Conservation (phyloP, 2,329 filamentous ascomycete genomes). For the Dothistroma pini region DNA sequence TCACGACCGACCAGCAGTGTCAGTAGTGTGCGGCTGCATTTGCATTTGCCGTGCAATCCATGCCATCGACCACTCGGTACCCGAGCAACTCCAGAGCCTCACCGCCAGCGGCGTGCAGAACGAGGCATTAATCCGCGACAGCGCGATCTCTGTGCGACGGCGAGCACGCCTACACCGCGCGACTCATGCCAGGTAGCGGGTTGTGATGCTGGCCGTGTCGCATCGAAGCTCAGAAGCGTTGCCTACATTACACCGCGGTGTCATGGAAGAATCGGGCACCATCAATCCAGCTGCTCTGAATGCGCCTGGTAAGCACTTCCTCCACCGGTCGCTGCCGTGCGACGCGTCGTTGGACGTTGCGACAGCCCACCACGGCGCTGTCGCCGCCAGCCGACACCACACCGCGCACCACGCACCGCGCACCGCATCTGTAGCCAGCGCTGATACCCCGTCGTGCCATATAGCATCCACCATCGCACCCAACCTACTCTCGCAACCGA, state of each 20-base stretch:
- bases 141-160: constrained; percentile 25
- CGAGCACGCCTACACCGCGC: constrained; percentile 14
- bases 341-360: constrained; percentile 17
- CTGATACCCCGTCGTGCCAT: constrained; percentile 20
- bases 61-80: constrained; percentile 14
- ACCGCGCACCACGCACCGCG: not conserved
- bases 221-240: constrained; percentile 31
- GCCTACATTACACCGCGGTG: constrained; percentile 29
- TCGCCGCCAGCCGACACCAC: not conserved
- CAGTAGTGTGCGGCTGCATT: no score
- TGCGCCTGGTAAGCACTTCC: constrained; percentile 60
- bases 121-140: constrained; percentile 22
- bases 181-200: constrained; percentile 28
- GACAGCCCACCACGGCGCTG: constrained; percentile 4
- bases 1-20: not conserved
- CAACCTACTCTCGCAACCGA: constrained; percentile 43
- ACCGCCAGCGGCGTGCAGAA: constrained; percentile 29
- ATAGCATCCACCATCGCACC: constrained; percentile 46
- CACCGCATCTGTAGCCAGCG: constrained; percentile 8
- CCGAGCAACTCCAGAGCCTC: constrained; percentile 29
- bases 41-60: constrained; percentile 7
- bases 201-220: constrained; percentile 39
- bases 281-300: constrained; percentile 88
- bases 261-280: constrained; percentile 73
- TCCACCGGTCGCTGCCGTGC: constrained; percentile 14